Evolutionary conservation across 2,329 filamentous ascomycete species (phyloP).

Genomic region (Scortechinia acanthostroma): DNA sequence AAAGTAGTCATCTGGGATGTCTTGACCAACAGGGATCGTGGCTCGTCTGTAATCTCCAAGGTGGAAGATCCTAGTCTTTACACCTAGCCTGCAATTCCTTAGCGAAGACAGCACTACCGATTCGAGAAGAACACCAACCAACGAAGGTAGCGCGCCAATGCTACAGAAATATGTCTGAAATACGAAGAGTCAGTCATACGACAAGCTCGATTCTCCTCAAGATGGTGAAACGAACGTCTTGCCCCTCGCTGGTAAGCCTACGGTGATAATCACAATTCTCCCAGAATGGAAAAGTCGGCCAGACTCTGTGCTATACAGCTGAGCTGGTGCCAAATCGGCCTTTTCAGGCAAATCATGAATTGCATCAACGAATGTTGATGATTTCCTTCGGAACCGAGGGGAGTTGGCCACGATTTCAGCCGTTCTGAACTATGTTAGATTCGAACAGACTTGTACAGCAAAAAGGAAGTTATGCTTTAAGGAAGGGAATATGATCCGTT

Average conservation of each 20-base stretch:
- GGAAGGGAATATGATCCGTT: too few species aligned
- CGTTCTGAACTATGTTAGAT: constrained; percentile 31
- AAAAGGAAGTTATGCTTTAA: too few species aligned
- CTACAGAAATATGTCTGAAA: constrained; percentile 61
- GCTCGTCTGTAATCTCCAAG: constrained; percentile 69
- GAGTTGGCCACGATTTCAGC: constrained; percentile 63
- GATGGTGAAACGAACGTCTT: constrained; percentile 45
- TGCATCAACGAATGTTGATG: constrained; percentile 68
- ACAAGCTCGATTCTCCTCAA: neutral
- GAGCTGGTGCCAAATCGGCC: constrained; percentile 58
- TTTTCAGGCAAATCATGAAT: constrained; percentile 68
- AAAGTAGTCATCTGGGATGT: constrained; percentile 72
- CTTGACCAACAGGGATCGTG: constrained; percentile 45
- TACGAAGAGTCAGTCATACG: neutral
- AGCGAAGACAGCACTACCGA: neutral
- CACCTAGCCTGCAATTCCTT: constrained; percentile 46
- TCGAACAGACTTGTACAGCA: too few species aligned
- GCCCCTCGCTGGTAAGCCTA: constrained; percentile 65
- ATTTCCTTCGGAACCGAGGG: constrained; percentile 59
- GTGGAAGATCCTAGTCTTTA: constrained; percentile 72
- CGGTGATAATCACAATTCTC: constrained; percentile 68
- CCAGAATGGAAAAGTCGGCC: constrained; percentile 71
- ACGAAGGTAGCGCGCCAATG: constrained; percentile 64
- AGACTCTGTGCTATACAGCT: constrained; percentile 71
- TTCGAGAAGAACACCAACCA: constrained; percentile 35